Evolutionary conservation across 495 filamentous ascomycete genomes (phyloP).

Genomic region (Chaetomium tenue): DNA sequence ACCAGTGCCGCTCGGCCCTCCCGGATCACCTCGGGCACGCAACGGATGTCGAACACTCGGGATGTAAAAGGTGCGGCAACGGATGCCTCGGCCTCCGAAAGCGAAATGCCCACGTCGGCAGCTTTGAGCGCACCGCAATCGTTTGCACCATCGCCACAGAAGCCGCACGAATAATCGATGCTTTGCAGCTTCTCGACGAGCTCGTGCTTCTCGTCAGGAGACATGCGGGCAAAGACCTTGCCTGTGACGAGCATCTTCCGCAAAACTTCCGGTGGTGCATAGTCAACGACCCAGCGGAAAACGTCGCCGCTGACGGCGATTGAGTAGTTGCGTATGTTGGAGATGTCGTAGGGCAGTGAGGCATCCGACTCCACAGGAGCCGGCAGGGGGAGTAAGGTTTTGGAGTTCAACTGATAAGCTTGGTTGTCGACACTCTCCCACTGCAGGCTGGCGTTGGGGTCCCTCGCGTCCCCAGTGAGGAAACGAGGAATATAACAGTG

Average conservation of each 20-base stretch:
- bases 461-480: constrained; percentile 66
- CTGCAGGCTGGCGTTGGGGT: constrained; percentile 64
- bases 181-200: constrained; percentile 95
- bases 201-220: constrained; percentile 98
- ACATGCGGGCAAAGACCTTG: constrained; percentile 98
- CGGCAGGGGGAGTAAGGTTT: constrained; percentile 74
- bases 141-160: constrained; percentile 98
- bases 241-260: constrained; percentile 83
- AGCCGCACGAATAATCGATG: constrained; percentile 92
- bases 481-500: constrained; percentile 94
- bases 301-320: constrained; percentile 89
- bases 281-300: constrained; percentile 95
- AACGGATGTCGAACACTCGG: constrained; percentile 92
- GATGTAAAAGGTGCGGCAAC: constrained; percentile 98
- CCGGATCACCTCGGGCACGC: constrained; percentile 90
- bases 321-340: constrained; percentile 76
- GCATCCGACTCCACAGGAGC: constrained; percentile 67
- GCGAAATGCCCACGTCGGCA: constrained; percentile 96
- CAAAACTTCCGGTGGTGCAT: constrained; percentile 71
- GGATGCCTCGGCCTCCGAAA: constrained; percentile 96
- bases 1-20: constrained; percentile 93
- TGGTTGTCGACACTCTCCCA: constrained; percentile 95
- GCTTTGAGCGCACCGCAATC: constrained; percentile 98
- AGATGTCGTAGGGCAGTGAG: constrained; percentile 79
- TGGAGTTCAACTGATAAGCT: constrained; percentile 68